These are phyloP conservation scores for Coemansia sp. DNA, from an alignment of 192 early-diverging fungal species.

Conservation along the genomic window DNA sequence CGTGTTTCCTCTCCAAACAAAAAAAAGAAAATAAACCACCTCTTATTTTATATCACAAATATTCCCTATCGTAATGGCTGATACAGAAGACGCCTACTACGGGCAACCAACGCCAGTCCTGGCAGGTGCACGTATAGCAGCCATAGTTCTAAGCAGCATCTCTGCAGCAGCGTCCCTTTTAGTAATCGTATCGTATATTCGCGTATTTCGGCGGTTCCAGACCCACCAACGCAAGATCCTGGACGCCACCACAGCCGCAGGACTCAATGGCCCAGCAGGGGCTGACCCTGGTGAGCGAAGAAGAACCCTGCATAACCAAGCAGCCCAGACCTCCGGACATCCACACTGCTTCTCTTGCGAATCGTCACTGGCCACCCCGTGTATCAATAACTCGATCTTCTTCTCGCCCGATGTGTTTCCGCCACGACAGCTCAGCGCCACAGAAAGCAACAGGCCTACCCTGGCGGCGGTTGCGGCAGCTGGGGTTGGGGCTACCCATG, in stretches of 20 bases:
- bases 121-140: slow-evolving; percentile 28
- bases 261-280: too few relatives aligned
- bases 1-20: too few relatives aligned
- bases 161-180: slow-evolving; percentile 35
- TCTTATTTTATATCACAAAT: not conserved
- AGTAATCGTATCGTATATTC: slow-evolving; percentile 39
- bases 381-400: slow-evolving; percentile 25
- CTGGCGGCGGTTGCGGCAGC: not conserved
- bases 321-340: not conserved
- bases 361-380: slow-evolving; percentile 36
- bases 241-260: slow-evolving; percentile 13
- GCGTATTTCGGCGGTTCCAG: slow-evolving; percentile 26
- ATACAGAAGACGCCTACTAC: not conserved
- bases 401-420: slow-evolving; percentile 11
- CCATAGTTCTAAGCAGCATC: slow-evolving; percentile 38
- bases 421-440: slow-evolving; percentile 5
- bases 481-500: not conserved
- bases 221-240: slow-evolving; percentile 47
- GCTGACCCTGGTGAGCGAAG: too few relatives aligned
- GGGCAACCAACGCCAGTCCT: not conserved
- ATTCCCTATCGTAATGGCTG: not conserved
- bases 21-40: too few relatives aligned
- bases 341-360: slow-evolving; percentile 44
- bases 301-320: not conserved
- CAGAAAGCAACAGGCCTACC: not conserved